These are phyloP conservation scores for Rhodotorula mucilaginosa DNA, from an alignment of 1,284 basidiomycete genomes.

Conservation along the genomic window DNA sequence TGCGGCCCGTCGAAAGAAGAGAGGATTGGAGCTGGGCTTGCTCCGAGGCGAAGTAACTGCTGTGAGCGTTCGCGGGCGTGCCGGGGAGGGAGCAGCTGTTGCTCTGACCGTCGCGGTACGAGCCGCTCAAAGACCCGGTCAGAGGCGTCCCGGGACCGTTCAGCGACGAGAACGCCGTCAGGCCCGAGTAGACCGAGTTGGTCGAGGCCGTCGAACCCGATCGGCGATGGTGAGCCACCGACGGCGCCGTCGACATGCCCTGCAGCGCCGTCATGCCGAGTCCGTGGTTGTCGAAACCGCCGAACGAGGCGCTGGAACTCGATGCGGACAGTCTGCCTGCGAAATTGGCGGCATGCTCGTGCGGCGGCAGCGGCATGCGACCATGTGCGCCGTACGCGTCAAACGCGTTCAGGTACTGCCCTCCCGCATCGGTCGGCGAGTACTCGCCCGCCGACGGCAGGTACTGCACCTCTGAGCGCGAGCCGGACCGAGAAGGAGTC, in stretches of 20 bases:
- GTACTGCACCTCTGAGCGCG: conserved; percentile 6
- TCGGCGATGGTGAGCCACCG: conserved; percentile 27
- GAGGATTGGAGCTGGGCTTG: conserved; percentile 11
- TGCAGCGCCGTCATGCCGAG: neutral
- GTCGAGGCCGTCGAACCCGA: conserved; percentile 39
- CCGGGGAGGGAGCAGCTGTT: conserved; percentile 33
- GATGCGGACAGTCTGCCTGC: conserved; percentile 6
- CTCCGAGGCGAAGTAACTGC: conserved; percentile 20
- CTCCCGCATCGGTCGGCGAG: conserved; percentile 14
- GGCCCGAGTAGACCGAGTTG: conserved; percentile 36
- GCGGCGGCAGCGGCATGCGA: neutral
- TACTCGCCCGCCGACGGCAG: neutral
- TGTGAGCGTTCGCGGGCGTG: conserved; percentile 23
- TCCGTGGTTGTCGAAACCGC: conserved; percentile 9
- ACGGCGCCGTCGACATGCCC: conserved; percentile 22
- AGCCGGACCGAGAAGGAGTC: conserved; percentile 3
- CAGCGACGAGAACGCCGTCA: conserved; percentile 39
- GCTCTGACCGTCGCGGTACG: conserved; percentile 31
- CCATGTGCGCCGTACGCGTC: conserved; percentile 5
- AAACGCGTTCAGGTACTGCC: conserved; percentile 7
- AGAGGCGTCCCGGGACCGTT: conserved; percentile 29
- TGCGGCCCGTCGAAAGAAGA: conserved; percentile 3
- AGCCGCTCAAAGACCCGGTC: conserved; percentile 37
- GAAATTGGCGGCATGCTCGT: conserved; percentile 4
- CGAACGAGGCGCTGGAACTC: conserved; percentile 19